Percentiles rank a stretch among this genome's conserved stretches.
These are phyloP conservation scores for Sarocladium kiliense DNA, from an alignment of 2,329 filamentous ascomycete species.

Conservation along the genomic window DNA sequence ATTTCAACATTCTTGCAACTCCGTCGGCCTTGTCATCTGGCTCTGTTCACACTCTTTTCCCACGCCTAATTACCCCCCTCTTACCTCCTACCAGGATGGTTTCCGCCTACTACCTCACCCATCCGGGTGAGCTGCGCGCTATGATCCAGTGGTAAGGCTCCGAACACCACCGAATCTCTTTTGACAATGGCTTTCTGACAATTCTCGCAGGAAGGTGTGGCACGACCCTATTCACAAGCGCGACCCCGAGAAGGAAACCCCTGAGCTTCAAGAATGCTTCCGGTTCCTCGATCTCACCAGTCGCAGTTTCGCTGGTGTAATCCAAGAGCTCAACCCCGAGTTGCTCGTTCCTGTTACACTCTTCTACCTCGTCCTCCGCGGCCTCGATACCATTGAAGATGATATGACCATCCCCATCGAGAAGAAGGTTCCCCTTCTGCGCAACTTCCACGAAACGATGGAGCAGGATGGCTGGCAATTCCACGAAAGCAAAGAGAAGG, in stretches of 20 bases:
- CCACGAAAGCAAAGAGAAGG: constrained; percentile 86
- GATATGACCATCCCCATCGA: constrained; percentile 86
- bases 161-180: neutral
- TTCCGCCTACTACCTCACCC: constrained; percentile 66
- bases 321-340: constrained; percentile 92
- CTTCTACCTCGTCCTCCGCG: constrained; percentile 90
- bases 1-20: neutral
- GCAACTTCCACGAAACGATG: constrained; percentile 74
- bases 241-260: constrained; percentile 68
- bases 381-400: constrained; percentile 97
- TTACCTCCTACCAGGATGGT: constrained; percentile 43
- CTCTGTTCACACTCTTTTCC: neutral
- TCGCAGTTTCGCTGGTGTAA: constrained; percentile 88
- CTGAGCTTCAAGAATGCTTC: constrained; percentile 77
- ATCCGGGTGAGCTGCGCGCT: constrained; percentile 71
- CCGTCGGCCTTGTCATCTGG: neutral
- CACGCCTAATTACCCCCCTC: neutral
- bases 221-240: constrained; percentile 89
- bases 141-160: constrained; percentile 81
- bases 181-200: neutral
- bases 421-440: constrained; percentile 80
- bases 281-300: constrained; percentile 81
- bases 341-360: constrained; percentile 82
- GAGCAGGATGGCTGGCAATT: constrained; percentile 89
- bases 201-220: constrained; percentile 75